These are phyloP conservation scores for Penicillium palitans DNA, from an alignment of 2,329 filamentous ascomycete species.

Conservation along the genomic window DNA sequence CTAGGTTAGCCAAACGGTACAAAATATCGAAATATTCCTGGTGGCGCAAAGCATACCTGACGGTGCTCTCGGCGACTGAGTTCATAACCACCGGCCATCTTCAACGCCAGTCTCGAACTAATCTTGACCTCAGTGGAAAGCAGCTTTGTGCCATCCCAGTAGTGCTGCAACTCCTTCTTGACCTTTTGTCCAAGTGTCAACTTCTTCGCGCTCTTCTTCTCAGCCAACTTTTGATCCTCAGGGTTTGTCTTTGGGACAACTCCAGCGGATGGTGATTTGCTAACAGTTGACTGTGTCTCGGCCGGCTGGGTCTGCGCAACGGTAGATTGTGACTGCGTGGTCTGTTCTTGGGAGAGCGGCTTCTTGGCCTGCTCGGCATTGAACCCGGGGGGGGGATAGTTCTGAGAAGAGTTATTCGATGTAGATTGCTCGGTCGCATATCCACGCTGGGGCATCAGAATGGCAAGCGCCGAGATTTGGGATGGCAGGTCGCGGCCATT, in stretches of 20 bases:
- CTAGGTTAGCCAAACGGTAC: slow-evolving; percentile 14
- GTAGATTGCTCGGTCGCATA: slow-evolving; percentile 61
- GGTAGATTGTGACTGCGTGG: slow-evolving; percentile 26
- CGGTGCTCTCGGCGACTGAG: slow-evolving; percentile 89
- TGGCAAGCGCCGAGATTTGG: slow-evolving; percentile 57
- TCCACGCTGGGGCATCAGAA: slow-evolving; percentile 55
- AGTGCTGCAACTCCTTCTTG: slow-evolving; percentile 90
- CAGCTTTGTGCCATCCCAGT: slow-evolving; percentile 98
- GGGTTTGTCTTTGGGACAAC: slow-evolving; percentile 59
- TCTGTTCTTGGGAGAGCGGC: slow-evolving; percentile 63
- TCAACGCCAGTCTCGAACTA: slow-evolving; percentile 84
- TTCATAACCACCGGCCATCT: slow-evolving; percentile 98
- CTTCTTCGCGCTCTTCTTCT: slow-evolving; percentile 77
- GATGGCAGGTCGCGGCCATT: slow-evolving; percentile 47
- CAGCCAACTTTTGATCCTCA: slow-evolving; percentile 58
- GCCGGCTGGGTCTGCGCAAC: slow-evolving; percentile 8
- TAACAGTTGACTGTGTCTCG: slow-evolving; percentile 36
- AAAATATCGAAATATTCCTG: background rate
- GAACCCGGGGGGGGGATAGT: slow-evolving; percentile 82
- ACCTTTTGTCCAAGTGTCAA: slow-evolving; percentile 87
- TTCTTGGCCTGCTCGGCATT: slow-evolving; percentile 88
- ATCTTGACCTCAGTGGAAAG: slow-evolving; percentile 90
- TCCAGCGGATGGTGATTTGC: slow-evolving; percentile 58
- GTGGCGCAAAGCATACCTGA: slow-evolving; percentile 55
- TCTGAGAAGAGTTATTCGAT: slow-evolving; percentile 46